Conservation (phyloP, 2,329 filamentous ascomycete genomes). For the Hirsutella thompsonii region DNA sequence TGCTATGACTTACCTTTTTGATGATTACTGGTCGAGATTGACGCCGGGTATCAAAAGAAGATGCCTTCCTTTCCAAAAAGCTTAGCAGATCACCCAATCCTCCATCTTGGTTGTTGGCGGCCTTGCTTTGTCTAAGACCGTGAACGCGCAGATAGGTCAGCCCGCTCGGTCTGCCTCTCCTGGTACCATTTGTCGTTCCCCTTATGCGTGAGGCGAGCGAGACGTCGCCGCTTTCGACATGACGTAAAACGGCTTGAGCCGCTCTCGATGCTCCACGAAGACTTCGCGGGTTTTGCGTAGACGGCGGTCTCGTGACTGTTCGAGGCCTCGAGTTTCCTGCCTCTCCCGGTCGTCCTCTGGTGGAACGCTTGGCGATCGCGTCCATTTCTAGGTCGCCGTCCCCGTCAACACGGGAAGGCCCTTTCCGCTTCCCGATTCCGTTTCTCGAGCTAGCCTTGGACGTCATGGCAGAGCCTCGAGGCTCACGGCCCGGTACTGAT, state of each 20-base stretch:
- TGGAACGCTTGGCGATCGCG: constrained; percentile 20
- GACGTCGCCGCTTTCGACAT: constrained; percentile 22
- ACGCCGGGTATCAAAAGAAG: constrained; percentile 31
- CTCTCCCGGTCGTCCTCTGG: constrained; percentile 15
- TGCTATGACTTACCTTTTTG: constrained; percentile 58
- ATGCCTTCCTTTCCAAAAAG: constrained; percentile 61
- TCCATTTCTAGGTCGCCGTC: constrained; percentile 52
- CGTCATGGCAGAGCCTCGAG: constrained; percentile 15
- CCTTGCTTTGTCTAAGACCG: constrained; percentile 58
- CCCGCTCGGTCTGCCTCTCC: constrained; percentile 11
- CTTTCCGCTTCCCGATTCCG: constrained; percentile 38
- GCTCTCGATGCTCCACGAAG: constrained; percentile 20
- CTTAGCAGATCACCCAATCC: constrained; percentile 50
- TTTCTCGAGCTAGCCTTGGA: constrained; percentile 24
- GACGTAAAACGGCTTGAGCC: constrained; percentile 30
- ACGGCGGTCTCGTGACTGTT: constrained; percentile 7
- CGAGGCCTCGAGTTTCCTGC: constrained; percentile 16
- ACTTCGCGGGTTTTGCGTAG: constrained; percentile 7
- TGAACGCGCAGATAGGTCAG: constrained; percentile 33
- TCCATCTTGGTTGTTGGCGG: constrained; percentile 50
- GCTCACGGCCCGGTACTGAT: constrained; percentile 14
- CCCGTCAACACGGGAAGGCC: constrained; percentile 28
- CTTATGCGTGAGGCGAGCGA: constrained; percentile 21
- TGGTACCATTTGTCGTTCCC: constrained; percentile 13
- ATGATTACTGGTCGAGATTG: constrained; percentile 45